phyloP scores from a whole-genome alignment of 352 stramenopile genomes.

The Phytopythium delawarense region DNA sequence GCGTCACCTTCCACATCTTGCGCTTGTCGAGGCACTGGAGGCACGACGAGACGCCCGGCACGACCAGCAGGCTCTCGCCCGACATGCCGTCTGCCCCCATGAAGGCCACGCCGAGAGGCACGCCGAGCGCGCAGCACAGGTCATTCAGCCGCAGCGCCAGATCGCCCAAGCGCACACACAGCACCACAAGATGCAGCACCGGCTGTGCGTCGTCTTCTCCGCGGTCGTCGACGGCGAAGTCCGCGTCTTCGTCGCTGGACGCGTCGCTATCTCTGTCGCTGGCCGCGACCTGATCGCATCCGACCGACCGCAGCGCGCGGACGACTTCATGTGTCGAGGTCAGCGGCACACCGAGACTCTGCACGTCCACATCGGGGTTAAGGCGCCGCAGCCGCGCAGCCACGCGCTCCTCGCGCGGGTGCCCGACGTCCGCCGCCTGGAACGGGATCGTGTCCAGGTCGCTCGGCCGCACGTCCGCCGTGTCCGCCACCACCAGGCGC shows the following conservation, averaged over 20 bases:
- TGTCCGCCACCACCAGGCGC: slow-evolving; percentile 30
- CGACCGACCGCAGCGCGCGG: slow-evolving; percentile 10
- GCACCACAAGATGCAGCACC: slow-evolving; percentile 23
- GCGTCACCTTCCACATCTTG: slow-evolving; percentile 26
- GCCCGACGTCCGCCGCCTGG: slow-evolving; percentile 25
- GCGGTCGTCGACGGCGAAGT: background rate
- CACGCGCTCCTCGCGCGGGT: slow-evolving; percentile 25
- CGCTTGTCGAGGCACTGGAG: slow-evolving; percentile 44
- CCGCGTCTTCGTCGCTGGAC: background rate
- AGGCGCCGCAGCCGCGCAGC: slow-evolving; percentile 15
- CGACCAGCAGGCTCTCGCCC: slow-evolving; percentile 29
- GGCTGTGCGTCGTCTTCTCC: background rate
- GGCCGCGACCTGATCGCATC: background rate
- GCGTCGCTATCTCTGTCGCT: background rate
- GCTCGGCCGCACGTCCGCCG: slow-evolving; percentile 11
- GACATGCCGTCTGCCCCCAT: slow-evolving; percentile 32
- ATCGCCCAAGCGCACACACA: slow-evolving; percentile 20
- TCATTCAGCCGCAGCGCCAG: slow-evolving; percentile 40
- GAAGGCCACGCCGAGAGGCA: slow-evolving; percentile 29
- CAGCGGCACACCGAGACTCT: slow-evolving; percentile 12
- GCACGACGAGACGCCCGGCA: slow-evolving; percentile 33
- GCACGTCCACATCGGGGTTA: slow-evolving; percentile 30
- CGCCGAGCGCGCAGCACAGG: slow-evolving; percentile 28
- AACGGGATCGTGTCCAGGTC: slow-evolving; percentile 40
- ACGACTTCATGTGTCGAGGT: slow-evolving; percentile 7